Evolutionary conservation across 441 rosid genomes (phyloP), one percentile per base, ranked within the genome.

Genomic region (Eutrema salsugineum): DNA sequence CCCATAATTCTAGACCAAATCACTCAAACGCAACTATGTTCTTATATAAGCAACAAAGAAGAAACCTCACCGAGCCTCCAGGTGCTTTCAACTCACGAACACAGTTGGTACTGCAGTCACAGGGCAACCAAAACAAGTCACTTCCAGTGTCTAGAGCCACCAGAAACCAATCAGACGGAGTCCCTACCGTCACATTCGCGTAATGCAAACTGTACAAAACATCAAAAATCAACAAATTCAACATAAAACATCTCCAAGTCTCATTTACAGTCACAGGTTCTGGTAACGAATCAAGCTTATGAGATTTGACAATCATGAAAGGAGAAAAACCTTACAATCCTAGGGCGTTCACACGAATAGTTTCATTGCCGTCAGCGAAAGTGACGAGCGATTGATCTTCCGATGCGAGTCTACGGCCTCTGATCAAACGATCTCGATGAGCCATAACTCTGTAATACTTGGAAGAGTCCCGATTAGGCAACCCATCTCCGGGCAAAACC

Each of bases 41-140:
- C 28, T 1, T 27, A 28, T 6, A 22, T 22, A 4, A 63, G 15
- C 24, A 47, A n/a, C 40, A 15, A 57, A 47, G 19, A 35, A 2
- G 35, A 38, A 59, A 43, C 51, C 30, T 60, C 65, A 77, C 80
- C 73, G 70, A 51, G 73, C 73, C 81, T 17, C 33, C 44, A 10
- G 75, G 51, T 3, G 71, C 6, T 71, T 65, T 74, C 63, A 79
- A 56, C 11, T 71, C 57, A 68, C 75, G 79, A 0, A 79, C 94
- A 75, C 96, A 91, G 75, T 77, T 78, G 81, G 78, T 80, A n/a
- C n/a, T n/a, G 70, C 97, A 87, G 51, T 91, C 92, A 81, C 97
- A 88, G n/a, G 97, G 97, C 73, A 94, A 89, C 97, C 99, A 91
- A 50, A 88, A 92, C 77, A 94, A 80, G 81, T 90, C 94, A 79